phyloP scores from a whole-genome alignment of 2,329 filamentous ascomycete species.

The Fusarium burgessii region DNA sequence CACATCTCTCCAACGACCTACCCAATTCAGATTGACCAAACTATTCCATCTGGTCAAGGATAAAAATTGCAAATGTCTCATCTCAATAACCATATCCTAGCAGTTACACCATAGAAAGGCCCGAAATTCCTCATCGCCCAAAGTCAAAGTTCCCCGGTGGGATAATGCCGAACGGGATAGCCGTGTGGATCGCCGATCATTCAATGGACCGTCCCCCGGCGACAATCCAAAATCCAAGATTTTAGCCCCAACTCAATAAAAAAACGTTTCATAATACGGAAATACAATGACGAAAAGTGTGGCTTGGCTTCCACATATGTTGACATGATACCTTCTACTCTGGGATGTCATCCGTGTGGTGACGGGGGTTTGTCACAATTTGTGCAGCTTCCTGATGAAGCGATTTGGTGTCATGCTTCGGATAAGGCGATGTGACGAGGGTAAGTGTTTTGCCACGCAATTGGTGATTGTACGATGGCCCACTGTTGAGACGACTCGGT shows the following conservation, averaged over 20 bases:
- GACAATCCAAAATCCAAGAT: background rate
- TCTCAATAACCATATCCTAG: background rate
- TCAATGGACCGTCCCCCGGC: background rate
- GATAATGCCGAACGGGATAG: conserved; percentile 16
- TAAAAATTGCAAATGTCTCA: background rate
- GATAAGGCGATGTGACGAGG: background rate
- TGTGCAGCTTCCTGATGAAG: conserved; percentile 1
- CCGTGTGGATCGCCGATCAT: conserved; percentile 7
- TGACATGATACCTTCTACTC: background rate
- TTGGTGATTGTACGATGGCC: background rate
- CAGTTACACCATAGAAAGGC: background rate
- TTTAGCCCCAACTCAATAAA: background rate
- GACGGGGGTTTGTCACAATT: background rate
- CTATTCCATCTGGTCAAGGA: background rate
- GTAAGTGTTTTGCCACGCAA: background rate
- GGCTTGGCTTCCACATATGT: background rate
- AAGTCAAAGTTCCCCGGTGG: background rate
- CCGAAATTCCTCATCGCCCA: background rate
- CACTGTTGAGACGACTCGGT: background rate
- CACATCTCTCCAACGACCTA: background rate
- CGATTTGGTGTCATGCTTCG: background rate
- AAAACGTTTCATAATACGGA: background rate
- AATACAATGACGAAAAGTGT: background rate
- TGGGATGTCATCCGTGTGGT: background rate
- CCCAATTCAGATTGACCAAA: background rate